Percentiles rank a stretch among this genome's conserved stretches.
These are phyloP conservation scores for Trichaptum fuscoviolaceum DNA, from an alignment of 768 basidiomycete species.

Conservation along the genomic window DNA sequence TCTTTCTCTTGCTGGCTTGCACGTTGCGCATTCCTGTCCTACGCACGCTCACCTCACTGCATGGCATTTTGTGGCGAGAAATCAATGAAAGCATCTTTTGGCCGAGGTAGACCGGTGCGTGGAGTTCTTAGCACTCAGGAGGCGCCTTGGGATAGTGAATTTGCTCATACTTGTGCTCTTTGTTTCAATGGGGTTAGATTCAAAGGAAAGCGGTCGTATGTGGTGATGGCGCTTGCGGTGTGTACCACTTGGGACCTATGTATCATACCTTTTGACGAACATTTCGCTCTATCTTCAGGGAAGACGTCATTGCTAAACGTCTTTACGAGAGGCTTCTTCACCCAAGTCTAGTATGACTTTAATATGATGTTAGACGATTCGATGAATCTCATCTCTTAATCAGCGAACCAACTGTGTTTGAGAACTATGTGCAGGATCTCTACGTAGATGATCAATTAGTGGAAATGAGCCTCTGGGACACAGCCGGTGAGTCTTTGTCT, in stretches of 20 bases:
- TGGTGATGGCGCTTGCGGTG: constrained; percentile 94
- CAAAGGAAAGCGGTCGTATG: constrained; percentile 81
- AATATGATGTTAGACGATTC: not conserved
- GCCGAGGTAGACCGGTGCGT: not conserved
- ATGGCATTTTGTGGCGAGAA: not conserved
- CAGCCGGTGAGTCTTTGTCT: constrained; percentile 63
- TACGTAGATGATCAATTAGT: constrained; percentile 82
- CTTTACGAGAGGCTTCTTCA: constrained; percentile 89
- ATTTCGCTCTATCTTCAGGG: constrained; percentile 33
- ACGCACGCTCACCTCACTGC: not conserved
- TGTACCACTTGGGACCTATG: constrained; percentile 17
- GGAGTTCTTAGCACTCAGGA: not conserved
- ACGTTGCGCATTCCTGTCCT: not conserved
- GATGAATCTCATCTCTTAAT: not conserved
- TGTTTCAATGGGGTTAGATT: constrained; percentile 25
- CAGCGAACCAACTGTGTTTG: constrained; percentile 93
- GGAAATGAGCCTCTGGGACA: constrained; percentile 95
- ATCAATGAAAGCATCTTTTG: not conserved
- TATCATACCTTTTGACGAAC: constrained; percentile 11
- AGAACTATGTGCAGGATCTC: constrained; percentile 93
- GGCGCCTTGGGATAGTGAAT: not conserved
- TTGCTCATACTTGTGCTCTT: not conserved
- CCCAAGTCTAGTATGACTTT: constrained; percentile 77
- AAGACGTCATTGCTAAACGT: constrained; percentile 86
- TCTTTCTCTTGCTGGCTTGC: not conserved